Base-by-base conservation (phyloP, 208 protist species). In the Leishmania martiniquensis region DNA sequence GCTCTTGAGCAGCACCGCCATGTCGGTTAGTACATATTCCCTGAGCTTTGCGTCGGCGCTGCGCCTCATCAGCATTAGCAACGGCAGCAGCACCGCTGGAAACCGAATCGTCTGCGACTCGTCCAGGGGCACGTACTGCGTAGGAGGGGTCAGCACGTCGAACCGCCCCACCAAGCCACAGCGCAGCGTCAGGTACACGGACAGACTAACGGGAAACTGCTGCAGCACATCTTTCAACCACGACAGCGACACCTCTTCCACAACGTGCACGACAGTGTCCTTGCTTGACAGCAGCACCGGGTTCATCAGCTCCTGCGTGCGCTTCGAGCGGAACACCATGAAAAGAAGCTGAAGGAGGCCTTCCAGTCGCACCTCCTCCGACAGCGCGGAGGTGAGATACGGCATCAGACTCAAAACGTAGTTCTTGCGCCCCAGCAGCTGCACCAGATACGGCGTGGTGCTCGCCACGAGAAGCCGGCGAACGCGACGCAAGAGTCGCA, bases 291-390 rank as follows among this genome's bases (percentile, higher is more conserved):
- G 52, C 66, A 94, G 67, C 29, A 84, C 72, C 12, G 93, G 87
- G 74, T 93, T 96, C 85, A 97, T 87, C 37, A 95, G 80, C 81
- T 95, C 90, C 76, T 96, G 91, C 15, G 89, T 93, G 32, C 85
- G 81, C 73, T 87, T 80, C 45, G 93, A 97, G 55, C 89, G 90
- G 60, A 77, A 83, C 25, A 86, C 85, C 42, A 97, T 76, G 29
- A 95, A 84, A 59, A 89, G 82, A 39, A 97, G 81, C 60, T 91
- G 86, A 72, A 97, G 80, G 10, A 96, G 76, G 4, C 84, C 87
- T 71, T 97, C 91, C 47, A 86, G 83, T 45, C 88, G 89, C 62
- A 95, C 86, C 29, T 42, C 67, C 34, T 76, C 57, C 60, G 59
- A 75, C 7, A 75, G 9, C 1, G 76, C 70, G 51, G 78, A 75